Evolutionary conservation across 2,329 filamentous ascomycete genomes (phyloP), one percentile per base, ranked within the genome.

Genomic region (Juglanconis juglandina): DNA sequence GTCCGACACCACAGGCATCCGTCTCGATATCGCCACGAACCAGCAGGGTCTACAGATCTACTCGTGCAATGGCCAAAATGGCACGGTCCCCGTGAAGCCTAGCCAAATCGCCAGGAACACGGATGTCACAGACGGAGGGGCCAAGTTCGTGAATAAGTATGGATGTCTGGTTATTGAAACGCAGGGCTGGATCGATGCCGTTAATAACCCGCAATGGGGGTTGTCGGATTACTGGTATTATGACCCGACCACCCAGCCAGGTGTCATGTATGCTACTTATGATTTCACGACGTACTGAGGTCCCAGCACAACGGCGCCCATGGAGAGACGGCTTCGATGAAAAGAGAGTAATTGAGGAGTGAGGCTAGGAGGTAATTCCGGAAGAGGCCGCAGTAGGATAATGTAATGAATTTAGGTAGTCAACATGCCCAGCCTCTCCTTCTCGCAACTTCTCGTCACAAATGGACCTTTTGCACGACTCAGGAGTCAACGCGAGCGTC

Each of bases 1-100:
- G 58, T 59, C 58, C 11, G 46, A 24, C 52, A 50, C 52, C n/a
- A 59, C 58, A 35, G 58, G 58, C 30, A 59, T 59, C 51, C 51
- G 58, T 5, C 51, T 59, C 9, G 58, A 59, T 39, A 50, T 59
- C 30, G 46, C 34, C 14, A 59, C 58, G 8, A 55, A 59, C 51
- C 58, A 59, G 51, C 58, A 59, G 44, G 58, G 58, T 24, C 58
- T 59, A 17, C 58, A 59, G 51, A 49, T 59, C 35, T 59, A 59
- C 58, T 37, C 30, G 34, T 59, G 58, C 58, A 59, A 59, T 30
- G 58, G 58, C 10, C 58, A 59, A 52, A 59, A 59, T 47, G 58
- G 58, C 58, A 59, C 58, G 3, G 55, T 59, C 44, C 58, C 58
- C 51, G n/a, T 54, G 34, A 59, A 59, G 58, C 51, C 44, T 24